These are phyloP conservation scores for Sergeia podlipaevii DNA, from an alignment of 208 protist genomes.

Conservation along the genomic window DNA sequence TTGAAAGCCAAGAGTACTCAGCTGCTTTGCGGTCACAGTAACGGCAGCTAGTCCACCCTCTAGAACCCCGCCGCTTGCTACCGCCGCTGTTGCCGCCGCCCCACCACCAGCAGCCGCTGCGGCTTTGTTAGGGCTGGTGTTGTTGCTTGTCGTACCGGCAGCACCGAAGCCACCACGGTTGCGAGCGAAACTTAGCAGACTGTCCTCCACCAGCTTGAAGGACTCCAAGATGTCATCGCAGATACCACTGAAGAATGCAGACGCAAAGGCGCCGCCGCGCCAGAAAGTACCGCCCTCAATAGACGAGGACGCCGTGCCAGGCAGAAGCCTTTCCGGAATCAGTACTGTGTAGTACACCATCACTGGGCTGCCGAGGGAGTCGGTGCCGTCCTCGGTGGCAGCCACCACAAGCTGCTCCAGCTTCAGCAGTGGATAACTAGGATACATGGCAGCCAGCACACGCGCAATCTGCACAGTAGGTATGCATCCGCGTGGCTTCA, in stretches of 20 bases:
- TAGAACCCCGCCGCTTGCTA: constrained; percentile 9
- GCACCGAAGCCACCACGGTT: neutral
- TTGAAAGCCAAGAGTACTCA: constrained; percentile 24
- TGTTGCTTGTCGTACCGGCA: neutral
- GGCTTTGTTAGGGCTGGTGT: neutral
- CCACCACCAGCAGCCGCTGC: constrained; percentile 11
- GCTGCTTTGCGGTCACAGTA: constrained; percentile 12
- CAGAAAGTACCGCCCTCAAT: neutral
- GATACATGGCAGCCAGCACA: constrained; percentile 67
- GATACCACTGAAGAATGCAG: constrained; percentile 51
- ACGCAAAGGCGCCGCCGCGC: constrained; percentile 29
- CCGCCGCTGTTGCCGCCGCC: constrained; percentile 2
- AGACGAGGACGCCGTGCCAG: constrained; percentile 14
- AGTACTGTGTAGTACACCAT: constrained; percentile 64
- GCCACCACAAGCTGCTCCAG: constrained; percentile 50
- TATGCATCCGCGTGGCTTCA: constrained; percentile 27
- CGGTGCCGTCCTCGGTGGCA: constrained; percentile 38
- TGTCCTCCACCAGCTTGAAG: constrained; percentile 60
- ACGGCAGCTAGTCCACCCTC: constrained; percentile 10
- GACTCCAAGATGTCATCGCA: constrained; percentile 65
- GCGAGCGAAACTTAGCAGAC: constrained; percentile 17
- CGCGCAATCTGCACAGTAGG: constrained; percentile 49
- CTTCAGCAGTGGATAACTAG: constrained; percentile 36
- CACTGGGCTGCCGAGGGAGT: constrained; percentile 20
- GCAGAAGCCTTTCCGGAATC: constrained; percentile 50